These are phyloP conservation scores for Polyporus arcularius DNA, from an alignment of 768 basidiomycete genomes.

Conservation along the genomic window DNA sequence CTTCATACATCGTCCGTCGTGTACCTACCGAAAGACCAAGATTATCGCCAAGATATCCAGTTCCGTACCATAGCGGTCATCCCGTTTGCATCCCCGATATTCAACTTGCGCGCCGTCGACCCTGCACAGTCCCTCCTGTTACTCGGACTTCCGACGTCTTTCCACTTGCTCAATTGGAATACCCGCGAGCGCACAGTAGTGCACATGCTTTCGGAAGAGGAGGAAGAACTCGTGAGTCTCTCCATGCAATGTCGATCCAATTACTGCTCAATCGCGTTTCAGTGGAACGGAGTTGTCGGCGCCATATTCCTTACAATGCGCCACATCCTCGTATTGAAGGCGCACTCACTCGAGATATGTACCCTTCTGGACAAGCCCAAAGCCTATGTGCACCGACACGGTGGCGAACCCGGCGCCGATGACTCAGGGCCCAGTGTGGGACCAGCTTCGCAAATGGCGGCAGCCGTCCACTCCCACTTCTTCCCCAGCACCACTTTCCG, in stretches of 20 bases:
- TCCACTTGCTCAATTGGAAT: slow-evolving; percentile 42
- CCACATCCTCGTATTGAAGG: slow-evolving; percentile 50
- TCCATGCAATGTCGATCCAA: not conserved
- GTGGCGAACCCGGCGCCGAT: not conserved
- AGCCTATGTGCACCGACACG: not conserved
- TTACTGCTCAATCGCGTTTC: not conserved
- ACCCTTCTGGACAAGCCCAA: slow-evolving; percentile 19
- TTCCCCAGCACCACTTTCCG: slow-evolving; percentile 39
- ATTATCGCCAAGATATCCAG: not conserved
- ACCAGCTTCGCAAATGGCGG: slow-evolving; percentile 4
- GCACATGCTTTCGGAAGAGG: slow-evolving; percentile 25
- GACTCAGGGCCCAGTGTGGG: not conserved
- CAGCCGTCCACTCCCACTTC: slow-evolving; percentile 14
- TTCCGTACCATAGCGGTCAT: slow-evolving; percentile 7
- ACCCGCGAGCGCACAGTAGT: slow-evolving; percentile 27
- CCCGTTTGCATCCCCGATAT: slow-evolving; percentile 12
- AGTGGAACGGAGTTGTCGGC: slow-evolving; percentile 47
- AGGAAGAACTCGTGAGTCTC: slow-evolving; percentile 36
- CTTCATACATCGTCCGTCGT: slow-evolving; percentile 6
- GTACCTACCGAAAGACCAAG: not conserved
- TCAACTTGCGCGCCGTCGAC: slow-evolving; percentile 18
- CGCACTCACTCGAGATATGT: slow-evolving; percentile 52
- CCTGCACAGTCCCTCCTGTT: slow-evolving; percentile 31
- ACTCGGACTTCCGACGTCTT: slow-evolving; percentile 32
- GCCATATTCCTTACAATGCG: slow-evolving; percentile 49